phyloP scores from a whole-genome alignment of 192 early-diverging fungal genomes.

The Linnemannia exigua region DNA sequence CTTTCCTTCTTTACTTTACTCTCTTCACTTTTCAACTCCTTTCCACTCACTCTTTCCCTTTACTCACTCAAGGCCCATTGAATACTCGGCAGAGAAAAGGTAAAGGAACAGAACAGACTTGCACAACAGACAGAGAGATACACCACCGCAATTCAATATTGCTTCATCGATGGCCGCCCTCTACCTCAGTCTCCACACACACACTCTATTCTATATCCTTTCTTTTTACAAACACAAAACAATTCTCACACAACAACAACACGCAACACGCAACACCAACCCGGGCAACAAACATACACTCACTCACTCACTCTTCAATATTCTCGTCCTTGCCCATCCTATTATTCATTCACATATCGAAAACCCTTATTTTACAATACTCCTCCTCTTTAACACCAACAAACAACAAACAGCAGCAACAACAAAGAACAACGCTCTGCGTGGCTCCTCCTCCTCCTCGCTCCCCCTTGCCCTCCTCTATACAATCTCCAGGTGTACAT shows the following conservation, averaged over 20 bases:
- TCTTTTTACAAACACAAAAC: slow-evolving; percentile 1
- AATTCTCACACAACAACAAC: neutral
- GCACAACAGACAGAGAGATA: too few relatives aligned
- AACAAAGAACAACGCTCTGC: neutral
- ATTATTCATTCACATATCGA: neutral
- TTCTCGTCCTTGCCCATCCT: neutral
- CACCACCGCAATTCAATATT: slow-evolving; percentile 1
- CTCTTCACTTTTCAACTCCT: slow-evolving; percentile 16
- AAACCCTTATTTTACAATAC: slow-evolving; percentile 9
- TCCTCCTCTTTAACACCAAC: neutral
- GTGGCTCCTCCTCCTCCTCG: neutral
- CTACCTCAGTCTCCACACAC: slow-evolving; percentile 11
- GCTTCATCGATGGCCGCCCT: too few relatives aligned
- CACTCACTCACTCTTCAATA: neutral
- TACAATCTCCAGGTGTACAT: neutral
- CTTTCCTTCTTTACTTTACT: neutral
- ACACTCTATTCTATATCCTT: slow-evolving; percentile 5
- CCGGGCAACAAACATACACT: too few relatives aligned
- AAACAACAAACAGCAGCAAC: neutral
- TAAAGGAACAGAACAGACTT: neutral
- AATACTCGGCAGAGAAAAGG: slow-evolving; percentile 17
- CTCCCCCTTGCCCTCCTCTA: neutral
- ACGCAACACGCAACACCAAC: neutral
- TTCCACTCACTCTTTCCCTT: slow-evolving; percentile 13
- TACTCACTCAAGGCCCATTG: slow-evolving; percentile 13